Evolutionary conservation across 2,329 filamentous ascomycete species (phyloP), one percentile per base, ranked within the genome.

Genomic region (Trichoderma arundinaceum): DNA sequence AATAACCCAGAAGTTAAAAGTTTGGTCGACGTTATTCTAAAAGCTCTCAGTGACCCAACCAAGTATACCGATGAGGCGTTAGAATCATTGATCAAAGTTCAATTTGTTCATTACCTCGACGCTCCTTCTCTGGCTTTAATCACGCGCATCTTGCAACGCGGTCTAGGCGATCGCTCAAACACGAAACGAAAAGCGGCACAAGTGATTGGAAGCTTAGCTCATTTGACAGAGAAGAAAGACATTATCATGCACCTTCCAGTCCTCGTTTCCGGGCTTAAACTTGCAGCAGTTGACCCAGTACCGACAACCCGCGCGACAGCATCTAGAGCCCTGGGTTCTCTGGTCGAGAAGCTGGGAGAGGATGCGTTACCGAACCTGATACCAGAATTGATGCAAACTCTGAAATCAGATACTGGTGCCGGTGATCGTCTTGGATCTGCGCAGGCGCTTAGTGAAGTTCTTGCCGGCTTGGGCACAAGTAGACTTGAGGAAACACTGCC

Each of bases 301-400:
- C 96, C 95, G 10, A 96, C 94, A 2, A 99, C 96, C 43, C 90
- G 95, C 74, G 95, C 95, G 22, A 99, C 95, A 15, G 95, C 94
- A 32, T 98, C 96, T 6, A 95, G 97, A 74, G 95, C 95, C 44
- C 84, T 99, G 48, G 95, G 95, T 60, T 98, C 95, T 1, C 86
- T 97, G n/a, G 91, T 99, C 68, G 95, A 99, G 80, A 99, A 99
- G 80, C 86, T 99, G 59, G 95, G 95, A 77, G 95, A 99, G 78
- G 95, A 99, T 78, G 91, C 95, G 49, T 83, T 99, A 71, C 96
- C 95, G 51, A 95, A 99, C 76, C 92, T 99, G 68, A 99, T 99
- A 69, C 95, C 96, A 49, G 94, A 92, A 69, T 89, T 99, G 68
- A 99, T 99, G 96, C 86, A 94, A 71, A 98, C 94, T 0, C 90